phyloP scores from a whole-genome alignment of 805 yeast species.

The Yamadazyma sp. region DNA sequence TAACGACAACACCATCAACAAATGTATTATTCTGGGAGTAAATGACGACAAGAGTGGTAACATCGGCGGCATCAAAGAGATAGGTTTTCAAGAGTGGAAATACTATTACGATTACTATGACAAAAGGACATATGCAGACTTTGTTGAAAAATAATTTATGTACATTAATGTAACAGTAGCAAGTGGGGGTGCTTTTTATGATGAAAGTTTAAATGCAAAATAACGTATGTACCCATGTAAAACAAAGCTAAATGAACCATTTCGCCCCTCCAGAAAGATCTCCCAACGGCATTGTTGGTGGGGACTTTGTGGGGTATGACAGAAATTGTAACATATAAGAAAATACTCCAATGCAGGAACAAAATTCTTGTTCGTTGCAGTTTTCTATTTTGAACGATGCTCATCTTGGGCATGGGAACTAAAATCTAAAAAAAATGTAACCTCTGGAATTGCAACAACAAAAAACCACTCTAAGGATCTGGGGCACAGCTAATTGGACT shows the following conservation, averaged over 20 bases:
- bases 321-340: conserved; percentile 1
- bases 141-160: not conserved
- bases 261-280: too few relatives aligned
- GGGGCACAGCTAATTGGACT: too few relatives aligned
- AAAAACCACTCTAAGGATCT: conserved; percentile 5
- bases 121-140: conserved; percentile 14
- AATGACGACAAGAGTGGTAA: conserved; percentile 31
- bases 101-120: conserved; percentile 38
- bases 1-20: conserved; percentile 26
- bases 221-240: too few relatives aligned
- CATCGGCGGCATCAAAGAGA: conserved; percentile 37
- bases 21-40: conserved; percentile 39
- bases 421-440: conserved; percentile 5
- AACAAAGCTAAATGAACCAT: too few relatives aligned
- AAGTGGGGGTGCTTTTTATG: too few relatives aligned
- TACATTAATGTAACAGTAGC: too few relatives aligned
- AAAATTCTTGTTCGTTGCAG: too few relatives aligned
- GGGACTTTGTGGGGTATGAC: not conserved
- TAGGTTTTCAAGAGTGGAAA: conserved; percentile 44
- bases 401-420: not conserved
- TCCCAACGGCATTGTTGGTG: not conserved
- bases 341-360: too few relatives aligned
- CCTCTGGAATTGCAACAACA: not conserved
- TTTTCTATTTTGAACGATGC: conserved; percentile 7
- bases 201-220: too few relatives aligned